Conservation (phyloP, 768 basidiomycete species). For the Cytidiella melzeri region DNA sequence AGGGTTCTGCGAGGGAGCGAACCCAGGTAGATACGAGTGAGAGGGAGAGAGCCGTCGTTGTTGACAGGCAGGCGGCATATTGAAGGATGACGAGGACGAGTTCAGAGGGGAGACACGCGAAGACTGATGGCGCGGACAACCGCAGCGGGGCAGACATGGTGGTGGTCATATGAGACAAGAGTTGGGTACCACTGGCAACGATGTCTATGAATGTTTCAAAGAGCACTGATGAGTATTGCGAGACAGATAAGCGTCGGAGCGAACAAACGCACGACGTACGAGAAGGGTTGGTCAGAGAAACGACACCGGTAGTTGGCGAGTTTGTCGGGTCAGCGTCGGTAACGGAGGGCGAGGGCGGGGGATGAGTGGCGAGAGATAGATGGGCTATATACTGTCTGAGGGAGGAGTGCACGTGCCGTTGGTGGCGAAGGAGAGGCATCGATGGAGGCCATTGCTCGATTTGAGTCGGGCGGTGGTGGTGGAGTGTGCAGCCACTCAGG, state of each 20-base stretch:
- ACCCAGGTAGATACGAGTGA: conserved; percentile 31
- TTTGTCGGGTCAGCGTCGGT: neutral
- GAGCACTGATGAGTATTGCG: neutral
- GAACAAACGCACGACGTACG: neutral
- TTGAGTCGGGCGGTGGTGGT: neutral
- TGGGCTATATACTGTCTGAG: neutral
- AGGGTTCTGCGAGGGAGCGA: conserved; percentile 28
- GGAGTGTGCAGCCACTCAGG: neutral
- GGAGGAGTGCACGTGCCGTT: neutral
- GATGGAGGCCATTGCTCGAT: neutral
- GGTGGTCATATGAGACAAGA: no score
- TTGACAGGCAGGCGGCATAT: conserved; percentile 26
- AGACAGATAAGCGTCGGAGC: neutral
- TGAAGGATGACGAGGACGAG: conserved; percentile 31
- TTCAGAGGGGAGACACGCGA: conserved; percentile 28
- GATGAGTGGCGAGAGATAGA: neutral
- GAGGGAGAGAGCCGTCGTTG: conserved; percentile 25
- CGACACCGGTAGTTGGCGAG: neutral
- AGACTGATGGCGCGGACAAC: conserved; percentile 11
- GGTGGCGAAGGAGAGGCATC: neutral
- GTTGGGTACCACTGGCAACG: neutral
- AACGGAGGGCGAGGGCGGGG: neutral
- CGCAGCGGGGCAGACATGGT: neutral
- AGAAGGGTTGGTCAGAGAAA: neutral
- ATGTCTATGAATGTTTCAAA: neutral